phyloP scores from a whole-genome alignment of 495 filamentous ascomycete species.

The Sporormia fimetaria region DNA sequence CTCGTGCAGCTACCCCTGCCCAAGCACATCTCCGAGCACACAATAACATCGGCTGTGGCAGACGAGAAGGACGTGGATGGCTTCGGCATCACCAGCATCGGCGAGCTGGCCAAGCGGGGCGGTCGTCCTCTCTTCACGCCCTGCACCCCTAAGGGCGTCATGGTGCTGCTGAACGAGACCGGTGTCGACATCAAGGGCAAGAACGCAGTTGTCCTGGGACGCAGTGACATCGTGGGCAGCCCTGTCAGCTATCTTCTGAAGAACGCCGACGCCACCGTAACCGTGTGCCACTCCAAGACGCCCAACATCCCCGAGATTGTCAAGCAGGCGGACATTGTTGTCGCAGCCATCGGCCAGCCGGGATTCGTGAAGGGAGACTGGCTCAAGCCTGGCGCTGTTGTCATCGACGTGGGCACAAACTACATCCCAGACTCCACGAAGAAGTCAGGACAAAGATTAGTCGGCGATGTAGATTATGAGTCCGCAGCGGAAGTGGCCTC shows the following conservation, averaged over 20 bases:
- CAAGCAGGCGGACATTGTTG: conserved; percentile 77
- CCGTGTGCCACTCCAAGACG: conserved; percentile 86
- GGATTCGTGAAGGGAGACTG: conserved; percentile 87
- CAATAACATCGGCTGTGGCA: conserved; percentile 77
- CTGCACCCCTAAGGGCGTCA: conserved; percentile 94
- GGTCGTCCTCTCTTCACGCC: conserved; percentile 78
- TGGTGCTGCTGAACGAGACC: conserved; percentile 75
- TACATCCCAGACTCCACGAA: conserved; percentile 87
- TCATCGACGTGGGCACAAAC: conserved; percentile 97
- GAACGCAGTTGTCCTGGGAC: conserved; percentile 86
- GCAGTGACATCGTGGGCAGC: conserved; percentile 94
- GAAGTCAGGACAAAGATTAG: conserved; percentile 87
- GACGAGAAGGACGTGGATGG: conserved; percentile 97
- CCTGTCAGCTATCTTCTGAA: conserved; percentile 91
- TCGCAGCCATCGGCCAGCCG: conserved; percentile 82
- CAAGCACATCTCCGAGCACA: conserved; percentile 75
- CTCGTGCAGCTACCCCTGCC: conserved; percentile 89
- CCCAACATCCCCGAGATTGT: conserved; percentile 56
- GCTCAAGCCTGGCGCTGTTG: conserved; percentile 85
- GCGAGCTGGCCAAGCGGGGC: conserved; percentile 88
- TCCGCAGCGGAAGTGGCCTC: conserved; percentile 77
- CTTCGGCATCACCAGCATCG: conserved; percentile 86
- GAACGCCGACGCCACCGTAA: conserved; percentile 93
- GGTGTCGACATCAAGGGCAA: conserved; percentile 79
- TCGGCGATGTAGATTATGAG: conserved; percentile 91